phyloP scores from a whole-genome alignment of 805 yeast species.

The Cyberlindnera amylophila region DNA sequence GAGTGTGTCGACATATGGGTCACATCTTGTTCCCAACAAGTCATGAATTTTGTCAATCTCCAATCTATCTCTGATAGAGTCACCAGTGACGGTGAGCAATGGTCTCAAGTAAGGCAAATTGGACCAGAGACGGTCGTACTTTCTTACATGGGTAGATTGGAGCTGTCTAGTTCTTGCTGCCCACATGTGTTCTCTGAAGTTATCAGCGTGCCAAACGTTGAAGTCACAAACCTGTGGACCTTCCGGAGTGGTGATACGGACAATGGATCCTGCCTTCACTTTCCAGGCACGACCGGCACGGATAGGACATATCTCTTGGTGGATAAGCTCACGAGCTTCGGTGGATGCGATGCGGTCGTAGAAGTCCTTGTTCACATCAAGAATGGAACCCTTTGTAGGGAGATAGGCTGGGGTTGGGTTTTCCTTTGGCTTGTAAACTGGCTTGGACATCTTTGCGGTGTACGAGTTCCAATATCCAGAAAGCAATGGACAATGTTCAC shows the following conservation, averaged over 20 bases:
- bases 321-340: constrained; percentile 37
- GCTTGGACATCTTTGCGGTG: constrained; percentile 13
- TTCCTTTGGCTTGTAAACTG: constrained; percentile 23
- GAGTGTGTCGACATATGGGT: constrained; percentile 62
- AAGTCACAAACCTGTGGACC: constrained; percentile 73
- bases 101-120: constrained; percentile 64
- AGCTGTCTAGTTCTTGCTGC: constrained; percentile 66
- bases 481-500: not conserved
- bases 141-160: constrained; percentile 59
- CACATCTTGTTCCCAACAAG: constrained; percentile 64
- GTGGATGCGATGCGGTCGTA: constrained; percentile 44
- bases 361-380: constrained; percentile 46
- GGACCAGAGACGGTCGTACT: constrained; percentile 62
- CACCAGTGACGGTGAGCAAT: constrained; percentile 58
- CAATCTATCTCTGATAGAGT: constrained; percentile 53
- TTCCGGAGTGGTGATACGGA: constrained; percentile 59
- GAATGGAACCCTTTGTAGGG: constrained; percentile 50
- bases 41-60: constrained; percentile 66
- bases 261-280: constrained; percentile 57
- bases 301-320: constrained; percentile 44
- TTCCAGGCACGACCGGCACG: constrained; percentile 60
- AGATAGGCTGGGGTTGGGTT: constrained; percentile 53
- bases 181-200: constrained; percentile 65
- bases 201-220: constrained; percentile 58
- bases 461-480: not conserved